Conservation (phyloP, 2,329 filamentous ascomycete genomes). For the Hortaea werneckii region DNA sequence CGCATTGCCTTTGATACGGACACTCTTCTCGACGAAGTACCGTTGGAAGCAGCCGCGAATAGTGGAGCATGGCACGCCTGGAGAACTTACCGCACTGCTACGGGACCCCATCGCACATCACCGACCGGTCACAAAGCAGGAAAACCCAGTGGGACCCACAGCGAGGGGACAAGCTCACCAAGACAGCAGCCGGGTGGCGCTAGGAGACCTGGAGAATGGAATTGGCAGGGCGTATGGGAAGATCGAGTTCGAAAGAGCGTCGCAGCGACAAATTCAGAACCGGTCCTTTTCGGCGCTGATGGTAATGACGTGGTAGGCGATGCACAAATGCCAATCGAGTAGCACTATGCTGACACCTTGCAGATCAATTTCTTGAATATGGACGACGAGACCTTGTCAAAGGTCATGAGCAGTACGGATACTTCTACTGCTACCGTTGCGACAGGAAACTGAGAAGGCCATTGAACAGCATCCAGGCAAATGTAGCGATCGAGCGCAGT, state of each 20-base stretch:
- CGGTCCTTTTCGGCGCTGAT: constrained; percentile 61
- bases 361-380: constrained; percentile 24
- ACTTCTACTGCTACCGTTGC: too few species aligned
- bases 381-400: constrained; percentile 12
- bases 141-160: constrained; percentile 2
- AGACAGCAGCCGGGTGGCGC: constrained; percentile 32
- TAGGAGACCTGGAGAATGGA: constrained; percentile 74
- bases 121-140: constrained; percentile 6
- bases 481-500: too few species aligned
- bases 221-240: constrained; percentile 97
- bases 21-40: constrained; percentile 64
- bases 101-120: background rate
- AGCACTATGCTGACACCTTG: background rate
- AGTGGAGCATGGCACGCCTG: constrained; percentile 91
- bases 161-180: constrained; percentile 14
- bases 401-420: too few species aligned
- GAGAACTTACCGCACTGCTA: constrained; percentile 55
- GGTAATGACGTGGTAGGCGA: constrained; percentile 59
- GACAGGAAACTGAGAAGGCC: too few species aligned
- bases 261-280: constrained; percentile 65
- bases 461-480: too few species aligned
- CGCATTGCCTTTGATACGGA: constrained; percentile 72
- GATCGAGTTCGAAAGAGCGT: constrained; percentile 74
- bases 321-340: too few species aligned
- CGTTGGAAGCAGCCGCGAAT: constrained; percentile 75